Evolutionary conservation across 2,329 filamentous ascomycete species (phyloP), one percentile per base, ranked within the genome.

Genomic region (Colletotrichum caudatum): DNA sequence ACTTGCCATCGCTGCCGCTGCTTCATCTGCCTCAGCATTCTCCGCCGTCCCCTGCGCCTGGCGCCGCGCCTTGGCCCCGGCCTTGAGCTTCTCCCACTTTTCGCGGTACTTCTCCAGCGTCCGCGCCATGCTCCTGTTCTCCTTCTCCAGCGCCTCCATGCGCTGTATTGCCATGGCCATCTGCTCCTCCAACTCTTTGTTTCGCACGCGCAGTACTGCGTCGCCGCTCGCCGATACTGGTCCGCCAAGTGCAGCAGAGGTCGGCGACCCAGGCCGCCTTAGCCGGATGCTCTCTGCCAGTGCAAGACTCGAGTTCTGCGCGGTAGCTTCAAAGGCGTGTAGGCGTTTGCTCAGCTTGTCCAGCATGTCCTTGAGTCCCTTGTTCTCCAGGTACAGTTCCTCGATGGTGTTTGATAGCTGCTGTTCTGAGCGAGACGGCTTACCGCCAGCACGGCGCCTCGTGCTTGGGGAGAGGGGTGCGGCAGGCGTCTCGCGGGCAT

Each of bases 241-340:
- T 20, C 67, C 39, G 50, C 65, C 69, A 67, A 77, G 73, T 37
- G 74, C 72, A 23, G 79, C 73, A 51, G 84, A 74, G 73, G 80
- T 76, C 2, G 89, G 89, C 48, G 88, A 90, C 5, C 84, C 84
- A 1, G 89, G 88, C 18, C 87, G 84, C 81, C 89, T 87, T 7
- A 91, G 80, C n/a, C 89, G 85, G 79, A 90, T 91, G 75, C 94
- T 97, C 79, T 98, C 94, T 18, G 95, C 93, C 44, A 98, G 87
- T 3, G 94, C 94, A 82, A 95, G 89, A 64, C 92, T 93, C 48
- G 93, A 95, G 74, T 92, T 94, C 81, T 98, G 96, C 0, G 94
- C 94, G 76, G 94, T 95, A 50, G 94, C 91, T 81, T 99, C 95
- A 83, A 97, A 99, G 73, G 94, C 92, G 77, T 96, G 93, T n/a